Evolutionary conservation across 2,329 filamentous ascomycete species (phyloP), one percentile per base, ranked within the genome.

Genomic region (Penicillium digitatum): DNA sequence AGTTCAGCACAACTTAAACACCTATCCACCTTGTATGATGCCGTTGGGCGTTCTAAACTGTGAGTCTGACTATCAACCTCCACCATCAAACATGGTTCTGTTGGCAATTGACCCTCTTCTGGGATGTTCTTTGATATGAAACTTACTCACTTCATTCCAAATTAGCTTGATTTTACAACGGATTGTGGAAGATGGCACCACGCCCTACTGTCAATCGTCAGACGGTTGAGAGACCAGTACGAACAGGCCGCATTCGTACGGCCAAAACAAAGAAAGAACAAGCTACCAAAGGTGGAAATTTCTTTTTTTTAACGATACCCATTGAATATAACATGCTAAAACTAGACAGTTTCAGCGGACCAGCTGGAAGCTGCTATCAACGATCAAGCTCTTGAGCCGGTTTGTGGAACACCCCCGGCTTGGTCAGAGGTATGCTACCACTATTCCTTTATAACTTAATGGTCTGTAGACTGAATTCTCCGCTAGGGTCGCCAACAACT

Each of bases 401-500:
- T 54, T 16, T 40, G 34, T 40, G 52, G 39, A 9, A 3, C 20
- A 27, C 52, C 52, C 9, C 52, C 52, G 8, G 47, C 47, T 16
- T 54, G 52, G 52, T 11, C 52, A 22, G 52, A 54, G 47, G 52
- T 54, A 40, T 45, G 20, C 1, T 2, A n/a, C 18, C 27, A 0
- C 12, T n/a, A 9, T 12, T 2, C 0, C 3, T 0, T 12, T 16
- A 24, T 18, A 18, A 39, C 16, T 24, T 3, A 14, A 9, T 38
- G 6, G 3, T 2, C 1, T 29, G 9, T 32, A 14, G 27, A 32
- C 32, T 51, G 5, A 48, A 14, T 6, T 14, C 2, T 11, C 16
- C 10, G 10, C 10, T 12, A 70, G 63, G 71, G 72, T 32, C 79
- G 87, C 4, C 81, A 84, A 54, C 80, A 81, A 14, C 72, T 90